A percentile compares a stretch with the other conserved stretches of the same genome.
These are phyloP conservation scores for Claviceps quebecensis DNA, from an alignment of 2,329 filamentous ascomycete species.

Conservation along the genomic window DNA sequence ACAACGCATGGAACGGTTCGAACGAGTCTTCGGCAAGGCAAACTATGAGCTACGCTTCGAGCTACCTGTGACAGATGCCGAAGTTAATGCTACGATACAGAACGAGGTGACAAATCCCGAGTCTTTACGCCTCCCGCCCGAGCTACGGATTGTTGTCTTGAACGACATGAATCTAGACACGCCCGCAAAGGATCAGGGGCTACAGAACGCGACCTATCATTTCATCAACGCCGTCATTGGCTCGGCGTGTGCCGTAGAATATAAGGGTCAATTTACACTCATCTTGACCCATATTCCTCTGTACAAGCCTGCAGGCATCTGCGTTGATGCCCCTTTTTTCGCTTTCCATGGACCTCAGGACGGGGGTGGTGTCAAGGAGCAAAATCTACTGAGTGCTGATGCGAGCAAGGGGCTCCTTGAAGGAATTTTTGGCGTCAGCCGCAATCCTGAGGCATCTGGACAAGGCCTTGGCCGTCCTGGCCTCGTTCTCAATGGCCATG, in stretches of 20 bases:
- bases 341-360: conserved; percentile 56
- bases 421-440: conserved; percentile 68
- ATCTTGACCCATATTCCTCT: conserved; percentile 86
- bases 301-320: conserved; percentile 69
- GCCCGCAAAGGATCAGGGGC: conserved; percentile 49
- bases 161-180: conserved; percentile 92
- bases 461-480: conserved; percentile 56
- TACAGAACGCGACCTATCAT: conserved; percentile 64
- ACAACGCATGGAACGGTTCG: conserved; percentile 67
- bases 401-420: conserved; percentile 66
- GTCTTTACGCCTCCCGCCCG: conserved; percentile 40
- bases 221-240: conserved; percentile 61
- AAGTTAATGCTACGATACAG: conserved; percentile 26
- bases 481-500: conserved; percentile 81
- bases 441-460: conserved; percentile 41
- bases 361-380: conserved; percentile 66
- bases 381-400: conserved; percentile 71
- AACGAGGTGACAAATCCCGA: conserved; percentile 28
- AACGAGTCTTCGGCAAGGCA: conserved; percentile 67
- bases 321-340: conserved; percentile 74
- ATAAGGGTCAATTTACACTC: conserved; percentile 57
- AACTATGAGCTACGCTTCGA: conserved; percentile 81
- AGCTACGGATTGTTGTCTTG: conserved; percentile 69
- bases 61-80: conserved; percentile 31
- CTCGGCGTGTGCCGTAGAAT: conserved; percentile 45